A percentile compares a stretch with the other conserved stretches of the same genome.
Evolutionary conservation across 2,329 filamentous ascomycete species (phyloP).

Genomic region (Diaporthe australafricana): DNA sequence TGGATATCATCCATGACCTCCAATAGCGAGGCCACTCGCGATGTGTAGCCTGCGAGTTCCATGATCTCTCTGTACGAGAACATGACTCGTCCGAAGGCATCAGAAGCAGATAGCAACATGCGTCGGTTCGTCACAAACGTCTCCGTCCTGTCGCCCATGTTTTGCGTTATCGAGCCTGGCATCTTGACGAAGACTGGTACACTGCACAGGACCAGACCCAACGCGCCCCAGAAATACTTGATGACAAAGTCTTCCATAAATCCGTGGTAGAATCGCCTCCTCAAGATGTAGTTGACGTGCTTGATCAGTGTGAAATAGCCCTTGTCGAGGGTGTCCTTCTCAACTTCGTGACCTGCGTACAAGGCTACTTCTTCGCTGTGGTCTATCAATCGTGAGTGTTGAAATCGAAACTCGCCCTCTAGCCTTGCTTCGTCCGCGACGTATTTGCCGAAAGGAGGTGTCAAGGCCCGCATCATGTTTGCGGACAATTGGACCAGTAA

Average conservation of each 20-base stretch:
- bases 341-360: conserved; percentile 90
- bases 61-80: conserved; percentile 98
- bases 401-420: conserved; percentile 96
- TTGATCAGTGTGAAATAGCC: conserved; percentile 99
- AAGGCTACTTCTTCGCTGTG: conserved; percentile 95
- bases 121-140: conserved; percentile 94
- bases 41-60: conserved; percentile 94
- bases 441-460: conserved; percentile 96
- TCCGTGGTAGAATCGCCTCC: conserved; percentile 93
- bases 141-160: conserved; percentile 78
- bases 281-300: conserved; percentile 95
- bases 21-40: conserved; percentile 87
- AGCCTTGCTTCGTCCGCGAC: conserved; percentile 95
- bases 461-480: conserved; percentile 91
- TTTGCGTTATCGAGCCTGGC: conserved; percentile 73
- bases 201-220: conserved; percentile 92
- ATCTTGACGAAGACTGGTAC: conserved; percentile 96
- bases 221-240: conserved; percentile 98
- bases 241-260: conserved; percentile 99
- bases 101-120: conserved; percentile 91
- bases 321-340: conserved; percentile 97
- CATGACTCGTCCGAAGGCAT: conserved; percentile 96
- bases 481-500: conserved; percentile 93
- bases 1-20: conserved; percentile 96
- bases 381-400: conserved; percentile 94